These are phyloP conservation scores for Paracorniculantispora psalliotae DNA, from an alignment of 2,329 filamentous ascomycete species.

Conservation along the genomic window DNA sequence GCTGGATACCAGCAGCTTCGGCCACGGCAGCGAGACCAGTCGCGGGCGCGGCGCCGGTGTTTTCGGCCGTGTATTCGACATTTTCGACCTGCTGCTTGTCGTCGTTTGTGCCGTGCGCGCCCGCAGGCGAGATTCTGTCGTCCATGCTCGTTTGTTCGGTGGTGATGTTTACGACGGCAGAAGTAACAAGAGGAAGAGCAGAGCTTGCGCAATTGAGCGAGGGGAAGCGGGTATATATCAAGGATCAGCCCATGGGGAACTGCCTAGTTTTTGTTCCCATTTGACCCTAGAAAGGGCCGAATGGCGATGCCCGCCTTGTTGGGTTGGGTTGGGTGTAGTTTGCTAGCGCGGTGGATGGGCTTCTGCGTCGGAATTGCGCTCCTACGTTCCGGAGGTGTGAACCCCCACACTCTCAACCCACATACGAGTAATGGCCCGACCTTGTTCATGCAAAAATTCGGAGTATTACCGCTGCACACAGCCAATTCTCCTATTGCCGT, in stretches of 20 bases:
- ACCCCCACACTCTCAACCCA: conserved; percentile 3
- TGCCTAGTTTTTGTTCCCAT: neutral
- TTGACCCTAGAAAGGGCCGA: conserved; percentile 3
- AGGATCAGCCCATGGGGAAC: neutral
- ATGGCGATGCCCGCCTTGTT: neutral
- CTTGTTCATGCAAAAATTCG: too few relatives aligned
- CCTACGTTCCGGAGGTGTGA: neutral
- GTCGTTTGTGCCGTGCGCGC: neutral
- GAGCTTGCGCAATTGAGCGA: neutral
- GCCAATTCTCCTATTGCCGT: neutral
- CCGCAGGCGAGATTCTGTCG: conserved; percentile 12
- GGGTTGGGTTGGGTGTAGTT: neutral
- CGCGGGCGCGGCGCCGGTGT: neutral
- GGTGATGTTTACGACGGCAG: neutral
- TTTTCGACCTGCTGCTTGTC: conserved; percentile 12
- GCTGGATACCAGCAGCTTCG: neutral
- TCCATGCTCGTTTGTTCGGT: neutral
- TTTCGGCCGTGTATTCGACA: neutral
- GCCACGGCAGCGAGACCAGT: neutral
- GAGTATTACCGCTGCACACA: too few relatives aligned
- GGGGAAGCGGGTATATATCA: neutral
- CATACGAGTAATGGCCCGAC: conserved; percentile 4
- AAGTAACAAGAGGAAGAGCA: neutral
- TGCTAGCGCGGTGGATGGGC: neutral
- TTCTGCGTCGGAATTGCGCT: neutral